Conservation (phyloP, 345 rosid genomes). For the Dipteronia dyeriana region DNA sequence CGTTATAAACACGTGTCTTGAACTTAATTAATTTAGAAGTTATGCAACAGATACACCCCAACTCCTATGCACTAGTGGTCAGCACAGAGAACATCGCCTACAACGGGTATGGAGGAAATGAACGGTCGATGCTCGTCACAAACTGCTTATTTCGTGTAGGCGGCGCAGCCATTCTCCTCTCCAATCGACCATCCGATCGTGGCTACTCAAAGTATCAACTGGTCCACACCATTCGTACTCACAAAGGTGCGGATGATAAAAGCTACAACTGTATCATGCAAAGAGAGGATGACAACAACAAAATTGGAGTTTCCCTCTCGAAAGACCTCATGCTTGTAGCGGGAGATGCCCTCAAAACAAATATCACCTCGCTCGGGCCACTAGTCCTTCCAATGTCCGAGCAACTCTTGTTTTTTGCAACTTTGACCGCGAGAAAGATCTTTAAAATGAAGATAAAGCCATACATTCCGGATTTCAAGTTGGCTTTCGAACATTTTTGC, state of each 20-base stretch:
- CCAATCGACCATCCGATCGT: constrained; percentile 43
- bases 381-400: constrained; percentile 68
- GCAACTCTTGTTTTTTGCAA: constrained; percentile 49
- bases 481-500: constrained; percentile 71
- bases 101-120: constrained; percentile 53
- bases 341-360: constrained; percentile 59
- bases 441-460: constrained; percentile 60
- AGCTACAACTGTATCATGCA: constrained; percentile 51
- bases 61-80: constrained; percentile 61
- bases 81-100: constrained; percentile 55
- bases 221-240: constrained; percentile 59
- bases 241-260: constrained; percentile 60
- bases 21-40: too few species aligned
- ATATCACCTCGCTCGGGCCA: constrained; percentile 62
- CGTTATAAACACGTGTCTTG: too few species aligned
- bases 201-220: constrained; percentile 55
- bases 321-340: constrained; percentile 68
- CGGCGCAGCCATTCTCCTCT: constrained; percentile 60
- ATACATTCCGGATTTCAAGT: constrained; percentile 60
- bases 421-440: constrained; percentile 41
- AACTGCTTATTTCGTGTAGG: constrained; percentile 62
- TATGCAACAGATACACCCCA: constrained; percentile 42
- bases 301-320: constrained; percentile 46
- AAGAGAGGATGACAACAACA: constrained; percentile 43
- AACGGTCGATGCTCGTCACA: constrained; percentile 60